Percentiles rank a stretch among this genome's conserved stretches.
These are phyloP conservation scores for Zopfia rhizophila DNA, from an alignment of 2,329 filamentous ascomycete species.

Conservation along the genomic window DNA sequence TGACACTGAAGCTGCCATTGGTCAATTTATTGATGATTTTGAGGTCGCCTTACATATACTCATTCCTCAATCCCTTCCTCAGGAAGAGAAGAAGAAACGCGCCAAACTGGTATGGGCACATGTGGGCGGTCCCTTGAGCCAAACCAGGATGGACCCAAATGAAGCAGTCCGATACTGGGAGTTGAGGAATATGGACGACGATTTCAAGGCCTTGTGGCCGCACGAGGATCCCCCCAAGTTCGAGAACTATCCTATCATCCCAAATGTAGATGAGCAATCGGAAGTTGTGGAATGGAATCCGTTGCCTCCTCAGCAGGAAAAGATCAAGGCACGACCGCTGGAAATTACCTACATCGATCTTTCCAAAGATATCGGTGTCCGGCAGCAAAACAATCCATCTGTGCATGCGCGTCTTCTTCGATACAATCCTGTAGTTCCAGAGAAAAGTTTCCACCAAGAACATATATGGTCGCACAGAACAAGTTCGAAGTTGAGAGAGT, in stretches of 20 bases:
- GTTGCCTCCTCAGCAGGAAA: constrained; percentile 16
- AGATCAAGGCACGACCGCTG: constrained; percentile 22
- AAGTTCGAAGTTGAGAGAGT: constrained; percentile 12
- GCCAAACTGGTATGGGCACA: constrained; percentile 39
- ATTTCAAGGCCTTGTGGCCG: constrained; percentile 16
- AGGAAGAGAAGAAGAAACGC: constrained; percentile 25
- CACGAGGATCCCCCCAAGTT: neutral
- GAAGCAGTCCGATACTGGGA: constrained; percentile 47
- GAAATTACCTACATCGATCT: constrained; percentile 38
- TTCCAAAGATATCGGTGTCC: constrained; percentile 6
- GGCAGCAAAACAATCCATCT: neutral
- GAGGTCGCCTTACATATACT: constrained; percentile 37
- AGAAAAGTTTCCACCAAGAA: constrained; percentile 6
- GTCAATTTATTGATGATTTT: constrained; percentile 49
- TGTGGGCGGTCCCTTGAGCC: constrained; percentile 38
- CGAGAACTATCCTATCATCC: constrained; percentile 27
- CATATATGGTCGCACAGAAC: constrained; percentile 21
- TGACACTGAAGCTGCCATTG: constrained; percentile 38
- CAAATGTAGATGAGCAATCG: constrained; percentile 23
- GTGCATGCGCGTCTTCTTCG: neutral
- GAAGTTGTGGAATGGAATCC: constrained; percentile 41
- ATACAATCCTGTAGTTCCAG: constrained; percentile 17
- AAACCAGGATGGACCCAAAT: constrained; percentile 32
- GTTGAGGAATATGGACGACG: neutral
- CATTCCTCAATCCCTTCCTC: constrained; percentile 19